Percentiles rank a stretch among this genome's conserved stretches.
phyloP scores from a whole-genome alignment of 2,329 filamentous ascomycete species.

The Mycogone perniciosa region DNA sequence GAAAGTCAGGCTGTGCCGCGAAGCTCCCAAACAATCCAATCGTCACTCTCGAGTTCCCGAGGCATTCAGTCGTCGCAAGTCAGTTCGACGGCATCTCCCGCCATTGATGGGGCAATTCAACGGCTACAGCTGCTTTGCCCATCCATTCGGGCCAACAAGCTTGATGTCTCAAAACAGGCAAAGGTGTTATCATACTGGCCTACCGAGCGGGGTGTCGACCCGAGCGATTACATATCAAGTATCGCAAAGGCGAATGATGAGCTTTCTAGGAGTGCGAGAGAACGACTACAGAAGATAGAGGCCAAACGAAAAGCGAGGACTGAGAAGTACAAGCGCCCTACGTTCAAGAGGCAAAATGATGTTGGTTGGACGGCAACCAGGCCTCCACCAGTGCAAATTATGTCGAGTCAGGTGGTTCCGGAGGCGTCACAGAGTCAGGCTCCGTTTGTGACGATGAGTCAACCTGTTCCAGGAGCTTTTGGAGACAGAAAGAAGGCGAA shows the following conservation, averaged over 20 bases:
- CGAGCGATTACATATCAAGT: constrained; percentile 33
- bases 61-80: constrained; percentile 21
- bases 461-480: constrained; percentile 40
- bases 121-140: constrained; percentile 31
- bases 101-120: constrained; percentile 25
- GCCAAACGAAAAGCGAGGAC: constrained; percentile 27
- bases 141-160: constrained; percentile 21
- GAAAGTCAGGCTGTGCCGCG: constrained; percentile 12
- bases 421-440: constrained; percentile 31
- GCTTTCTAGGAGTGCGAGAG: constrained; percentile 29
- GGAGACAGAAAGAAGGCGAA: constrained; percentile 39
- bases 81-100: constrained; percentile 15
- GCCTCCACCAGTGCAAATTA: constrained; percentile 20
- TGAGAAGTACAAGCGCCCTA: constrained; percentile 29
- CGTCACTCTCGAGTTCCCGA: constrained; percentile 4
- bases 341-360: constrained; percentile 21
- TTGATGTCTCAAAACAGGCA: constrained; percentile 23
- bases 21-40: constrained; percentile 10
- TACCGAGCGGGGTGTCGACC: constrained; percentile 28
- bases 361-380: constrained; percentile 12
- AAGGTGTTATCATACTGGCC: constrained; percentile 35
- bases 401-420: constrained; percentile 32
- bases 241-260: constrained; percentile 30
- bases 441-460: constrained; percentile 34
- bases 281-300: constrained; percentile 28